Evolutionary conservation across 2,329 filamentous ascomycete genomes (phyloP).

Genomic region (Curvularia verruculosa): DNA sequence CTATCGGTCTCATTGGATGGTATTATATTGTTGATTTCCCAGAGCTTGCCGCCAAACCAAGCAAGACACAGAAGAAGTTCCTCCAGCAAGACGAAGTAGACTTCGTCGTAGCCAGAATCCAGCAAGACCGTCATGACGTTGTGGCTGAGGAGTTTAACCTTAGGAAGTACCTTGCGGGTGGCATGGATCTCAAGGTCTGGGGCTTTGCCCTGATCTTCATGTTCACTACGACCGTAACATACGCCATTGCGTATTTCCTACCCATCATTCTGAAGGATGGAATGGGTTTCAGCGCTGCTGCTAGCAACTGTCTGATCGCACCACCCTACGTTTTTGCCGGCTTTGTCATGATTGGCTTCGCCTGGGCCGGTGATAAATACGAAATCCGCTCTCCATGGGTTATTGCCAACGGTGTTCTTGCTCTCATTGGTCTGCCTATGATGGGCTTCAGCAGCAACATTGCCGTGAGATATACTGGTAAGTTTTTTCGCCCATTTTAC

Average conservation of each 20-base stretch:
- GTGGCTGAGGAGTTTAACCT: conserved; percentile 36
- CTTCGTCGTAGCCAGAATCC: conserved; percentile 37
- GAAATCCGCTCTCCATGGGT: conserved; percentile 70
- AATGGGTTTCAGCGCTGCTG: conserved; percentile 37
- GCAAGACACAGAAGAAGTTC: conserved; percentile 32
- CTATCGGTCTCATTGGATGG: conserved; percentile 29
- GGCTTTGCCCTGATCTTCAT: conserved; percentile 32
- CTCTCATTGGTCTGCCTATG: conserved; percentile 71
- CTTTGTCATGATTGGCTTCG: conserved; percentile 56
- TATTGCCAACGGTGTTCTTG: conserved; percentile 67
- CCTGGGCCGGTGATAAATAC: conserved; percentile 70
- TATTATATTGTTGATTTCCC: conserved; percentile 39
- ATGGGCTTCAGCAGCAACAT: conserved; percentile 69
- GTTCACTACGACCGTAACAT: conserved; percentile 35
- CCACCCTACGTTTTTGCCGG: conserved; percentile 38
- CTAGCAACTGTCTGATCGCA: conserved; percentile 35
- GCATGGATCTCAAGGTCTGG: conserved; percentile 31
- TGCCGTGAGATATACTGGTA: conserved; percentile 65
- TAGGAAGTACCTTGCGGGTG: conserved; percentile 26
- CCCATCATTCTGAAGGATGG: conserved; percentile 40
- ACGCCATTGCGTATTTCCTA: conserved; percentile 40
- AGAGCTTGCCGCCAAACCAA: conserved; percentile 29
- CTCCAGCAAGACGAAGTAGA: conserved; percentile 35
- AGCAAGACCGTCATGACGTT: conserved; percentile 37
- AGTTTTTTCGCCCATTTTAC: not conserved